These are phyloP conservation scores for Talaromyces amestolkiae DNA, from an alignment of 2,329 filamentous ascomycete species.

Conservation along the genomic window DNA sequence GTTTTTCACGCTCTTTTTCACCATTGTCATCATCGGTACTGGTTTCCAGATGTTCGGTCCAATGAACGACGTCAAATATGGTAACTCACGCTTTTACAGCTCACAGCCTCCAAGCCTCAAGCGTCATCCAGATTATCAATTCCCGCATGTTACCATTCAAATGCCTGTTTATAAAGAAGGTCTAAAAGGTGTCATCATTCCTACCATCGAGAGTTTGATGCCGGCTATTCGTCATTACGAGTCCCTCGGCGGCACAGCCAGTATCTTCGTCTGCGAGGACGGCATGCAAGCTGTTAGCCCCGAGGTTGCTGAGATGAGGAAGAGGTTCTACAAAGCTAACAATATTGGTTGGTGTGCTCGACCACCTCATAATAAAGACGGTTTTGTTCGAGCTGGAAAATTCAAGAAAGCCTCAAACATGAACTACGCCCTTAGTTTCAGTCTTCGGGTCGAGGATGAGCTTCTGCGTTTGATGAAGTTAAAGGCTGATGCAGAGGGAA, in stretches of 20 bases:
- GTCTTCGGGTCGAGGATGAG: slow-evolving; percentile 61
- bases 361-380: slow-evolving; percentile 41
- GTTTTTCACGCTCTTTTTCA: slow-evolving; percentile 19
- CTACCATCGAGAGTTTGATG: slow-evolving; percentile 57
- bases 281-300: slow-evolving; percentile 39
- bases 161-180: slow-evolving; percentile 89
- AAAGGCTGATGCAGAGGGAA: slow-evolving; percentile 13
- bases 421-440: slow-evolving; percentile 66
- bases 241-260: slow-evolving; percentile 45
- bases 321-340: slow-evolving; percentile 52
- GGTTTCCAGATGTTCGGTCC: slow-evolving; percentile 17
- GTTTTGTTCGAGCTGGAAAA: slow-evolving; percentile 59
- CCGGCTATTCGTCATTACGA: slow-evolving; percentile 60
- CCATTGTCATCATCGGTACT: slow-evolving; percentile 17
- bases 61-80: slow-evolving; percentile 17
- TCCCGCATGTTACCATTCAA: slow-evolving; percentile 65
- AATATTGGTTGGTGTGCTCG: slow-evolving; percentile 52
- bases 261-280: slow-evolving; percentile 42
- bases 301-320: slow-evolving; percentile 45
- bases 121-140: slow-evolving; percentile 16
- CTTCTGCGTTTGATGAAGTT: slow-evolving; percentile 43
- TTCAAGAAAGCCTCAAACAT: slow-evolving; percentile 76
- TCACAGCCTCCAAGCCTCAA: slow-evolving; percentile 17
- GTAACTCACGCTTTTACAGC: slow-evolving; percentile 18
- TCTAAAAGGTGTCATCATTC: slow-evolving; percentile 64